Conservation (phyloP, 2,329 filamentous ascomycete species). For the Fusarium brachygibbosum region DNA sequence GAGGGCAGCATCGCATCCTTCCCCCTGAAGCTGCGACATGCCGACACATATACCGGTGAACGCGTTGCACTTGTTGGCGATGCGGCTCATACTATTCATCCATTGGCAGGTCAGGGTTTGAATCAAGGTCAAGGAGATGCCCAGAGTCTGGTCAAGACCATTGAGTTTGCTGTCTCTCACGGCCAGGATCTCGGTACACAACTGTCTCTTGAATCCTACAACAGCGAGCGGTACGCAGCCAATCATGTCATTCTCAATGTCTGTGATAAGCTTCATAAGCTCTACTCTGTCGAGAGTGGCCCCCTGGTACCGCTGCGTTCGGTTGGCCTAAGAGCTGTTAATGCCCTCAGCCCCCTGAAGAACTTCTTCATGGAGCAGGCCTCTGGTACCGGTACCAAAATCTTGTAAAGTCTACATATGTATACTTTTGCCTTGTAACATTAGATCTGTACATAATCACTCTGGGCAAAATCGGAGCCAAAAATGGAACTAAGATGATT, state of each 20-base stretch:
- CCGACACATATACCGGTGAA: slow-evolving; percentile 92
- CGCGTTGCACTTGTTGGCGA: slow-evolving; percentile 94
- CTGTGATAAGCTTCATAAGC: slow-evolving; percentile 91
- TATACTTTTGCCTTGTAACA: slow-evolving; percentile 35
- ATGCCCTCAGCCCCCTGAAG: slow-evolving; percentile 82
- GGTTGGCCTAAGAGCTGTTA: slow-evolving; percentile 80
- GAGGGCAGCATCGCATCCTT: slow-evolving; percentile 87
- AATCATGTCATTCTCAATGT: slow-evolving; percentile 85
- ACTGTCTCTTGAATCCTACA: slow-evolving; percentile 85
- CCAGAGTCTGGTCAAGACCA: slow-evolving; percentile 79
- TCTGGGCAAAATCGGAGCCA: slow-evolving; percentile 10
- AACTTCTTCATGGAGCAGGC: slow-evolving; percentile 85
- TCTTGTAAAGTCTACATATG: slow-evolving; percentile 50
- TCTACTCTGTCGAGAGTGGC: slow-evolving; percentile 85
- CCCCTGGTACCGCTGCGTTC: slow-evolving; percentile 85
- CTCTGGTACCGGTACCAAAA: slow-evolving; percentile 66
- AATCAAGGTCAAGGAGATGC: slow-evolving; percentile 95
- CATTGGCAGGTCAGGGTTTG: slow-evolving; percentile 91
- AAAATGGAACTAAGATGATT: slow-evolving; percentile 42
- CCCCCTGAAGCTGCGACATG: slow-evolving; percentile 90
- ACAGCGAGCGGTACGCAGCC: slow-evolving; percentile 81
- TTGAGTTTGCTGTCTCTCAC: slow-evolving; percentile 81
- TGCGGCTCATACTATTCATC: slow-evolving; percentile 94
- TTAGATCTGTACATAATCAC: slow-evolving; percentile 34
- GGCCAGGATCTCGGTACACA: slow-evolving; percentile 88